Evolutionary conservation across 2,329 filamentous ascomycete species (phyloP).

Genomic region (Diaporthe citri): DNA sequence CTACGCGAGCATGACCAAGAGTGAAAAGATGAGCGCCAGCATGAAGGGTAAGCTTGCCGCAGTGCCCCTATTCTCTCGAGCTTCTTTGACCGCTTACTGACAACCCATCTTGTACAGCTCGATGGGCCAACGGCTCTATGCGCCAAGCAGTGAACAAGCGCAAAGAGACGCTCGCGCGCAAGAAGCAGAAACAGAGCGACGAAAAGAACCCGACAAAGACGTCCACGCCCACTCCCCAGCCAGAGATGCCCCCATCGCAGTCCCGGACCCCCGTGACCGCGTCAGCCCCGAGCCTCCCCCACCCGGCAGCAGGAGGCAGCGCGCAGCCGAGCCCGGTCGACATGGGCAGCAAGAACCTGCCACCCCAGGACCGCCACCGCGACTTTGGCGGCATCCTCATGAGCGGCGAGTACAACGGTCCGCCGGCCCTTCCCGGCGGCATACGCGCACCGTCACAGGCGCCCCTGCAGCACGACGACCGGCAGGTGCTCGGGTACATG

Average conservation of each 20-base stretch:
- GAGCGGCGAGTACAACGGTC: constrained; percentile 20
- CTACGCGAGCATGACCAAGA: constrained; percentile 73
- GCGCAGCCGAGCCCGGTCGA: constrained; percentile 15
- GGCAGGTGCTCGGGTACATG: constrained; percentile 12
- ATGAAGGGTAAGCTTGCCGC: constrained; percentile 69
- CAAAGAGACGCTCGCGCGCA: constrained; percentile 70
- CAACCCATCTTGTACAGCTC: constrained; percentile 53
- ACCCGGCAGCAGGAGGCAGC: background rate
- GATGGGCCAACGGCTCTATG: constrained; percentile 73
- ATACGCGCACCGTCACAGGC: constrained; percentile 14
- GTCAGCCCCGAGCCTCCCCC: constrained; percentile 16
- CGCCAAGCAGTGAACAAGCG: constrained; percentile 70
- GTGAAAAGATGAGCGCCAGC: constrained; percentile 74
- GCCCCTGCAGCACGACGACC: constrained; percentile 9
- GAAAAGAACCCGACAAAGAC: constrained; percentile 34
- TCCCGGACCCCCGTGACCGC: constrained; percentile 20
- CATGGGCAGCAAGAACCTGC: constrained; percentile 11
- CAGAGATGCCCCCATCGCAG: constrained; percentile 32
- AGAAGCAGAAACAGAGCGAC: constrained; percentile 55
- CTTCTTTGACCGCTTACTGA: background rate
- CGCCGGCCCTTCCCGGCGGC: constrained; percentile 2
- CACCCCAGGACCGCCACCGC: background rate
- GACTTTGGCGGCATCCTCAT: constrained; percentile 30
- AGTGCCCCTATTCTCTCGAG: background rate
- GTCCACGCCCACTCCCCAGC: constrained; percentile 35